Conservation (phyloP, 148 eudicot species). For the Drosera capensis region DNA sequence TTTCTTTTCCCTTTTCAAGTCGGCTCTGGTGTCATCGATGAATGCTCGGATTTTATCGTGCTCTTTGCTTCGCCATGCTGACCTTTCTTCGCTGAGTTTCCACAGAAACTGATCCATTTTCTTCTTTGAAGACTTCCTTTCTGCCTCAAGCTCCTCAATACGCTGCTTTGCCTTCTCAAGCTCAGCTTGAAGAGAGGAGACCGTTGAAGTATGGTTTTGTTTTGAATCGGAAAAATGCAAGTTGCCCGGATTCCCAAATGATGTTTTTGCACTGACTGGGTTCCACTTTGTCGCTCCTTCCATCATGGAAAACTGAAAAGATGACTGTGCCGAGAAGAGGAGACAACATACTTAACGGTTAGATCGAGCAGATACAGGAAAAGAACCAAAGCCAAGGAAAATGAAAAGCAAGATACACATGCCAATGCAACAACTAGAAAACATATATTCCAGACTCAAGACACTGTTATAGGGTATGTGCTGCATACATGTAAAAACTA, state of each 20-base stretch:
- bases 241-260: conserved; percentile 21
- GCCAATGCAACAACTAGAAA: too few relatives aligned
- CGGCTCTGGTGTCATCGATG: conserved; percentile 58
- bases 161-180: conserved; percentile 23
- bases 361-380: too few relatives aligned
- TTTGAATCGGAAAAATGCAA: conserved; percentile 25
- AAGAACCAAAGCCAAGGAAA: too few relatives aligned
- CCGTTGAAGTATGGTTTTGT: conserved; percentile 16
- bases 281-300: conserved; percentile 98
- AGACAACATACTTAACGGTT: conserved; percentile 3
- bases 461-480: too few relatives aligned
- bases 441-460: too few relatives aligned
- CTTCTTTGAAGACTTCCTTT: conserved; percentile 25
- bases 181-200: conserved; percentile 38
- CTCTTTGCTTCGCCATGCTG: conserved; percentile 83
- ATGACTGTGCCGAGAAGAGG: conserved; percentile 30
- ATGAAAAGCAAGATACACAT: too few relatives aligned
- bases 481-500: too few relatives aligned
- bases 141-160: conserved; percentile 23
- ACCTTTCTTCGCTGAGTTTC: conserved; percentile 80
- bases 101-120: conserved; percentile 31
- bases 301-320: conserved; percentile 47
- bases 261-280: conserved; percentile 28
- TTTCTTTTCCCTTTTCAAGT: conserved; percentile 60
- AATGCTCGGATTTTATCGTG: conserved; percentile 80